Evolutionary conservation across 129 eudicot species (phyloP).

Genomic region (Pittosporum tobira): DNA sequence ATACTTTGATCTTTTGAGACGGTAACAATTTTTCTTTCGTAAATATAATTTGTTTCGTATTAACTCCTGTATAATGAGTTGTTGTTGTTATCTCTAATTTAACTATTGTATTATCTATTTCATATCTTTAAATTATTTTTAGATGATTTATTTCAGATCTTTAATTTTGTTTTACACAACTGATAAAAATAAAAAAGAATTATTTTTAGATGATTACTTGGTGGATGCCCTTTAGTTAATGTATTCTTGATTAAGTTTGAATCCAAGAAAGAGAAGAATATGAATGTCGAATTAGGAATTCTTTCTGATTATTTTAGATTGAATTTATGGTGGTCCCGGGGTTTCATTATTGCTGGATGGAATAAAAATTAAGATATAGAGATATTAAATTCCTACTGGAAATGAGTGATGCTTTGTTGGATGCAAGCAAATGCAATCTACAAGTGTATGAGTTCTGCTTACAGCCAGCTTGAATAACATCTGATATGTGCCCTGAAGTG

Average conservation of each 20-base stretch:
- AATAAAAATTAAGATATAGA: no score
- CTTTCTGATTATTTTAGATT: neutral
- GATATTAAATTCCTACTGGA: no score
- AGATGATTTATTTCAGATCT: no score
- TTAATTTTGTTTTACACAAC: no score
- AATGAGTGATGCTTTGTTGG: no score
- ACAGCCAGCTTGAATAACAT: no score
- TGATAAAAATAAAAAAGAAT: no score
- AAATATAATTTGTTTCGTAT: neutral
- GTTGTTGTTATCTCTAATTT: neutral
- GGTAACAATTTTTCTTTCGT: neutral
- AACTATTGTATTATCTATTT: neutral
- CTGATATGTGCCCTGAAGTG: no score
- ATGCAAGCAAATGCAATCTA: no score
- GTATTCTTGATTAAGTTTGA: neutral
- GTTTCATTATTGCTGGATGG: no score
- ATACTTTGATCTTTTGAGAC: no score
- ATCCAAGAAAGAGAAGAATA: neutral
- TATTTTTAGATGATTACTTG: neutral
- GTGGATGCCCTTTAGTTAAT: conserved; percentile 3
- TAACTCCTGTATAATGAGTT: neutral
- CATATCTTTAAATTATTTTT: neutral
- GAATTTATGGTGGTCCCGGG: no score
- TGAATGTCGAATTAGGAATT: neutral
- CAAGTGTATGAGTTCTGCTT: neutral